Evolutionary conservation across 1,284 basidiomycete genomes (phyloP).

Genomic region (Mycena sp.): DNA sequence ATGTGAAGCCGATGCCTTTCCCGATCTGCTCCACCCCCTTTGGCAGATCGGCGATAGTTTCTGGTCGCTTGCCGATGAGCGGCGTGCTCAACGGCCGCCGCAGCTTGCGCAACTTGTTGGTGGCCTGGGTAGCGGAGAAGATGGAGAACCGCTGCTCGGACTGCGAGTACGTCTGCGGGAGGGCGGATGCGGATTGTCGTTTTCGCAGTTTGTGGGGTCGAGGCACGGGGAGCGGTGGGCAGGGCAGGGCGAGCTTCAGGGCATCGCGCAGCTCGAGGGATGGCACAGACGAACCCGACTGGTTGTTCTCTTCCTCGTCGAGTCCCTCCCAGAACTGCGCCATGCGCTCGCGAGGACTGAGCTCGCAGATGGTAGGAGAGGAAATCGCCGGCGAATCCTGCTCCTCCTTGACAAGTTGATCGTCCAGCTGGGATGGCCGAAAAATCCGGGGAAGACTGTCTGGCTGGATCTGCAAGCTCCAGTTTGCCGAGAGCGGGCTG

Average conservation of each 20-base stretch:
- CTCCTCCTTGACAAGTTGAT: constrained; percentile 22
- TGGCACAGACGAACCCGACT: constrained; percentile 8
- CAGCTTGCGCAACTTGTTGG: constrained; percentile 52
- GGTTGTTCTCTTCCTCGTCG: constrained; percentile 36
- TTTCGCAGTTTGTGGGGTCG: constrained; percentile 41
- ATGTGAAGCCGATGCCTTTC: constrained; percentile 63
- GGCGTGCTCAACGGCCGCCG: constrained; percentile 42
- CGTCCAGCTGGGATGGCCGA: constrained; percentile 25
- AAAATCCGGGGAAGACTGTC: constrained; percentile 30
- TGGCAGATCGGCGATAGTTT: constrained; percentile 48
- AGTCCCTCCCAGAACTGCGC: constrained; percentile 45
- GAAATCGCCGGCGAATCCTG: constrained; percentile 16
- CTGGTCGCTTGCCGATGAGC: constrained; percentile 24
- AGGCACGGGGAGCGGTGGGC: constrained; percentile 24
- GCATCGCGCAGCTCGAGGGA: constrained; percentile 27
- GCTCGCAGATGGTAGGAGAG: constrained; percentile 28
- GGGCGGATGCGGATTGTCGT: constrained; percentile 42
- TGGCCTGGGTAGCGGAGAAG: constrained; percentile 46
- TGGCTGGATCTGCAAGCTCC: constrained; percentile 29
- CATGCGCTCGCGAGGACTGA: constrained; percentile 42
- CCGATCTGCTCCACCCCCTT: constrained; percentile 61
- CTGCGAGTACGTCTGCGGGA: constrained; percentile 32
- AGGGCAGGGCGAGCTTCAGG: constrained; percentile 20
- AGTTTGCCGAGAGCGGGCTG: not conserved
- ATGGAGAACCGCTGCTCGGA: constrained; percentile 43